Base-by-base conservation (phyloP, 495 filamentous ascomycete genomes). In the Cryomyces minteri region DNA sequence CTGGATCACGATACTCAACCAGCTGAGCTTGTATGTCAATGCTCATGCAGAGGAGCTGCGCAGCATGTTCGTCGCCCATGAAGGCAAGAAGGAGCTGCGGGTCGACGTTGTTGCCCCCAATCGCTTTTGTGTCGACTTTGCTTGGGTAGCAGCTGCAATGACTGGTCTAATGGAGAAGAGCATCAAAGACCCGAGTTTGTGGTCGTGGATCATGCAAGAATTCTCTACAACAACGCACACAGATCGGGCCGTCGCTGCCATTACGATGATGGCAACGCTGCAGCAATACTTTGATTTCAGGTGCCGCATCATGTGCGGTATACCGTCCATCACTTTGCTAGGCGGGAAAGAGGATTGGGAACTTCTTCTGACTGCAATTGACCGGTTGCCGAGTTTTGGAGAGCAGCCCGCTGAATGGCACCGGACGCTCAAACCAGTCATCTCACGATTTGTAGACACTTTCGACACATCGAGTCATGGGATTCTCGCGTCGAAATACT, bases 311-410 rank as follows among this genome's bases (percentile, higher is more conserved):
- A 8, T 4, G 2, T 73, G 71, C 45, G 69, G 69, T 0, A 52
- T 76, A 5, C 68, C 72, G 10, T 62, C 61, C 2, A 67, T 73
- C 6, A 73, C 69, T 1, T 50, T 74, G 7, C 54, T 69, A 0
- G 71, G 71, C 12, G 52, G 59, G 30, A 45, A 49, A 30, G 44
- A 48, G 4, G 71, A 72, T 51, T 74, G 63, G 60, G 48, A 54
- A 29, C 31, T 49, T 6, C 52, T 73, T 5, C 43, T 56, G 2
- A 29, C 8, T 0, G 53, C 58, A 4, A 43, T 71, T 4, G 56
- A 69, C 1, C 61, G 59, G 14, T 50, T 74, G 4, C 36, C 39
- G 4, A 43, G 52, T 0, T 60, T 62, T 6, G 70, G 69, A 3
- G 34, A 63, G 0, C 66, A 76, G 45, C 54, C 46, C 14, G 43